phyloP scores from a whole-genome alignment of 108 stramenopile genomes.

The Schizochytrium sp. region DNA sequence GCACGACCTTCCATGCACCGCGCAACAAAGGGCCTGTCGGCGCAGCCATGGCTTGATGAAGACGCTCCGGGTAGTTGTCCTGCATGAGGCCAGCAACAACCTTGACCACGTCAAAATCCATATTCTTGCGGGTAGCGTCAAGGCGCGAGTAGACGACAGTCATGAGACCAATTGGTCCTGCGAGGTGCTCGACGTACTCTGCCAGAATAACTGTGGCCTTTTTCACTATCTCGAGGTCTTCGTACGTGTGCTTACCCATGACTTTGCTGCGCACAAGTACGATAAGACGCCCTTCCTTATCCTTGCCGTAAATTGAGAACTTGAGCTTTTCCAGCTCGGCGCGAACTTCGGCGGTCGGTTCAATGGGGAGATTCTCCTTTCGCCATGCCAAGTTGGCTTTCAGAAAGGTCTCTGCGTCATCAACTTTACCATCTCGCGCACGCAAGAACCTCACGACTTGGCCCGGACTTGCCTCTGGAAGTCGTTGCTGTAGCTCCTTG shows the following conservation, averaged over 20 bases:
- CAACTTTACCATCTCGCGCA: background rate
- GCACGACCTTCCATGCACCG: background rate
- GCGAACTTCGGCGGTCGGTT: background rate
- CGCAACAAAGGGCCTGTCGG: background rate
- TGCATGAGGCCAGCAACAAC: background rate
- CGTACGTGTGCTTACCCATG: slow-evolving; percentile 9
- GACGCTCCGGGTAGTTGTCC: slow-evolving; percentile 17
- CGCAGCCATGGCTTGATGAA: background rate
- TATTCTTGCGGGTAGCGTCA: background rate
- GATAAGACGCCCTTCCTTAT: background rate
- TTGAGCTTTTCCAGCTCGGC: background rate
- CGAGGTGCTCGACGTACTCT: background rate
- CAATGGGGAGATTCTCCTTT: background rate
- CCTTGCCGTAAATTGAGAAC: background rate
- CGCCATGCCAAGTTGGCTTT: background rate
- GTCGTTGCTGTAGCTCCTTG: background rate
- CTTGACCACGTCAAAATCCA: background rate
- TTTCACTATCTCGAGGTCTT: background rate
- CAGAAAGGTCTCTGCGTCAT: background rate
- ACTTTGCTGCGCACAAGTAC: background rate
- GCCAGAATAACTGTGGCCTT: background rate
- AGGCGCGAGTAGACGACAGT: background rate
- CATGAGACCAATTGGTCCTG: background rate
- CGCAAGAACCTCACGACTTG: background rate
- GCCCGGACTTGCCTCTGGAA: background rate